Percentiles rank a stretch among this genome's conserved stretches.
phyloP scores from a whole-genome alignment of 2,329 filamentous ascomycete species.

The Metarhizium guizhouense region DNA sequence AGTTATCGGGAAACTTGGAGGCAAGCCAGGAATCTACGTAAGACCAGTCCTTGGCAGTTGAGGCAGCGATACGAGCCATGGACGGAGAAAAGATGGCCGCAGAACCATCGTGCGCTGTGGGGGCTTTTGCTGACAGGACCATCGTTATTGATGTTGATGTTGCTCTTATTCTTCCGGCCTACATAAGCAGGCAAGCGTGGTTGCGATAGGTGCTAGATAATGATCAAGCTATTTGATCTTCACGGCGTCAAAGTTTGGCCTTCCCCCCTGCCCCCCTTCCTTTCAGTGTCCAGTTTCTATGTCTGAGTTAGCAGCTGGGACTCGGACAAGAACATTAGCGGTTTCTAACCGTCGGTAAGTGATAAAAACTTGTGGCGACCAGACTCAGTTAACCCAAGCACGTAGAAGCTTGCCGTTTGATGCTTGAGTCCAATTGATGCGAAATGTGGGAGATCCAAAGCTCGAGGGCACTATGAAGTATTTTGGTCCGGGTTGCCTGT shows the following conservation, averaged over 20 bases:
- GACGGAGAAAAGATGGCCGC: constrained; percentile 60
- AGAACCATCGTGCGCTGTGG: constrained; percentile 9
- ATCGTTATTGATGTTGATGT: background rate
- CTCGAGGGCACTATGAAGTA: no score
- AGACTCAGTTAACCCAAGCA: no score
- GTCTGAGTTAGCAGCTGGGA: no score
- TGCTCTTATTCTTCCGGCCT: background rate
- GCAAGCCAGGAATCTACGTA: constrained; percentile 78
- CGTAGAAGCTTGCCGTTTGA: no score
- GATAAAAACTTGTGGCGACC: no score
- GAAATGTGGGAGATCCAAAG: no score
- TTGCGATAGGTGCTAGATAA: background rate
- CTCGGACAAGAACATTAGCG: no score
- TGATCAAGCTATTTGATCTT: background rate
- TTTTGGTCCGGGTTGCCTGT: no score
- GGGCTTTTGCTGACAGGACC: background rate
- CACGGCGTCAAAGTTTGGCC: background rate
- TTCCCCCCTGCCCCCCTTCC: no score
- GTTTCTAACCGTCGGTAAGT: no score
- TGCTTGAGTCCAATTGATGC: no score
- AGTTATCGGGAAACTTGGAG: constrained; percentile 55
- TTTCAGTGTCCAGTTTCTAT: no score
- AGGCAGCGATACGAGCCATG: constrained; percentile 64
- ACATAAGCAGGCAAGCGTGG: background rate
- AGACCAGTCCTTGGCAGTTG: constrained; percentile 83